These are phyloP conservation scores for Dactylellina sp. DNA, from an alignment of 2,329 filamentous ascomycete species.

Conservation along the genomic window DNA sequence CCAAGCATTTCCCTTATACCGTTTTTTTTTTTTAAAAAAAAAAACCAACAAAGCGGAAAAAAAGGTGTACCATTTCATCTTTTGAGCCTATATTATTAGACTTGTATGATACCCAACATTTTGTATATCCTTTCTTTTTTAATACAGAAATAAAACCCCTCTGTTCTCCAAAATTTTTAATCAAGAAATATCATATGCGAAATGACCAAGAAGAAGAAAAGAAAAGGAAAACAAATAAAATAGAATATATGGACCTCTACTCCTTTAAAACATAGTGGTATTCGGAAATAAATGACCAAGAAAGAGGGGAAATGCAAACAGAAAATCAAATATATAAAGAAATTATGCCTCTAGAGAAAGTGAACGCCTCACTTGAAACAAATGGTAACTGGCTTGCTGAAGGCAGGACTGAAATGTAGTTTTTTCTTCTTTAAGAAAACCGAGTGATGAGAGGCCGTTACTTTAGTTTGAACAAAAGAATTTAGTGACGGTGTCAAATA, in stretches of 20 bases:
- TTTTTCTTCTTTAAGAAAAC: constrained; percentile 4
- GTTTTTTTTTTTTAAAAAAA: background rate
- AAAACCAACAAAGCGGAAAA: background rate
- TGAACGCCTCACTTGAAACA: constrained; percentile 1
- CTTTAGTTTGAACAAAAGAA: background rate
- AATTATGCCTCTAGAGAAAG: background rate
- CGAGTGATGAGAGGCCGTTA: constrained; percentile 4
- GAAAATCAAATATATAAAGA: background rate
- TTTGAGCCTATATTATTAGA: background rate
- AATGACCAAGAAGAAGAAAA: background rate
- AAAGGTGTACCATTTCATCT: background rate
- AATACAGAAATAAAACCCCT: constrained; percentile 9
- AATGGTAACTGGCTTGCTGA: constrained; percentile 10
- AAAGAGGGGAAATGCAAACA: background rate
- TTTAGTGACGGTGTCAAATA: background rate
- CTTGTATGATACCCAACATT: constrained; percentile 36
- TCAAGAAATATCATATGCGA: constrained; percentile 8
- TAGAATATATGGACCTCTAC: constrained; percentile 26
- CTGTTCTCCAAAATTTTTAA: constrained; percentile 6
- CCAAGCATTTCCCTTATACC: background rate
- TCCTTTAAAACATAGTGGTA: constrained; percentile 46
- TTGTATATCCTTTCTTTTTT: constrained; percentile 17
- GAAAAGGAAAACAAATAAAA: constrained; percentile 8
- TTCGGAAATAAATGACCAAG: constrained; percentile 14
- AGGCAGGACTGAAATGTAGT: background rate